Conservation (phyloP, 2,329 filamentous ascomycete genomes). For the Aureobasidium sp. region DNA sequence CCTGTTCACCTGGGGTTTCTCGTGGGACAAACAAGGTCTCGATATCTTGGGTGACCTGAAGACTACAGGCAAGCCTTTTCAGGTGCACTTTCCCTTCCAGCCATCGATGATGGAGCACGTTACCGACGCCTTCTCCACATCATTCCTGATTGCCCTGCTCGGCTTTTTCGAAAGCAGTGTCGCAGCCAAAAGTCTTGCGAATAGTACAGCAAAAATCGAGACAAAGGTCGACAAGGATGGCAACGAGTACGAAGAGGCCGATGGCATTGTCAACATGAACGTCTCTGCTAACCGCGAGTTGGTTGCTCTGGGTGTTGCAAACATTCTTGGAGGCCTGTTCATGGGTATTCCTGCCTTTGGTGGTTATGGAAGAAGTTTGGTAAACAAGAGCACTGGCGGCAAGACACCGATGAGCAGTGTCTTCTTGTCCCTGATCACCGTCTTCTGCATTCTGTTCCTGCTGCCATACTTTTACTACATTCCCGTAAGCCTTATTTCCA, state of each 20-base stretch:
- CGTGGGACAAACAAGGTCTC: slow-evolving; percentile 73
- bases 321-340: slow-evolving; percentile 85
- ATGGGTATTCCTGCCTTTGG: slow-evolving; percentile 91
- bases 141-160: slow-evolving; percentile 84
- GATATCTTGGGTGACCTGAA: slow-evolving; percentile 76
- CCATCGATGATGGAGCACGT: slow-evolving; percentile 69
- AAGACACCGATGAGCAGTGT: slow-evolving; percentile 91
- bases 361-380: slow-evolving; percentile 90
- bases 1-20: slow-evolving; percentile 63
- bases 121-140: slow-evolving; percentile 77
- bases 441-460: slow-evolving; percentile 71
- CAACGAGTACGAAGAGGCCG: slow-evolving; percentile 25
- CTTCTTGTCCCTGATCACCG: slow-evolving; percentile 70
- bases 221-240: slow-evolving; percentile 38
- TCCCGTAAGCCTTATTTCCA: slow-evolving; percentile 66
- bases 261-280: slow-evolving; percentile 65
- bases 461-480: slow-evolving; percentile 91
- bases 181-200: slow-evolving; percentile 80
- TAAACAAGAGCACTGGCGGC: slow-evolving; percentile 85
- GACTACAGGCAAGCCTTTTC: slow-evolving; percentile 62
- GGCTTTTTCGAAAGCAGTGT: slow-evolving; percentile 99
- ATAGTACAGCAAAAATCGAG: slow-evolving; percentile 40
- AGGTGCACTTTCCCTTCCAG: slow-evolving; percentile 79
- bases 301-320: slow-evolving; percentile 81
- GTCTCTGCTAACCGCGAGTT: slow-evolving; percentile 89